phyloP scores from a whole-genome alignment of 305 asterid genomes.

The Solanum aculeatissimum region DNA sequence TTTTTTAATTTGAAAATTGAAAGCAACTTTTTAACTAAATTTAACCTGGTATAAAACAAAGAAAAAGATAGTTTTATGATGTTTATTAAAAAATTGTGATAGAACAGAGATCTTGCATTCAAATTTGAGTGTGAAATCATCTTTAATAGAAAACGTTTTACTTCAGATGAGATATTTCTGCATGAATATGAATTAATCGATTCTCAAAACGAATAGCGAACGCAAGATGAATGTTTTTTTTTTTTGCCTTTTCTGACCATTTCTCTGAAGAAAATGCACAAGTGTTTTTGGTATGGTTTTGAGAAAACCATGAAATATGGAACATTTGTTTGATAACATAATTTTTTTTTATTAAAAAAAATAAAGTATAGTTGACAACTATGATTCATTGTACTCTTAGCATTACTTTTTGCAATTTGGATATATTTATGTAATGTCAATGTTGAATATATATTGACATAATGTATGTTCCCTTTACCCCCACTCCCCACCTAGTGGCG shows the following conservation, averaged over 20 bases:
- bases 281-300: background rate
- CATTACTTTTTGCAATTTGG: background rate
- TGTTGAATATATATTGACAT: background rate
- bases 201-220: background rate
- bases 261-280: background rate
- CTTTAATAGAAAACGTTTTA: background rate
- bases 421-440: background rate
- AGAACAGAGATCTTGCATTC: fast-evolving
- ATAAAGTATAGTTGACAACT: background rate
- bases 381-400: background rate
- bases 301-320: background rate
- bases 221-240: background rate
- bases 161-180: background rate
- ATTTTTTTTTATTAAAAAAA: background rate
- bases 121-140: background rate
- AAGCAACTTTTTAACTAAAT: too few species aligned
- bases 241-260: background rate
- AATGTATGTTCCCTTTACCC: background rate
- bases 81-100: too few species aligned
- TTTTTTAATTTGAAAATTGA: too few species aligned
- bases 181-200: background rate
- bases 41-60: too few species aligned
- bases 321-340: background rate
- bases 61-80: too few species aligned
- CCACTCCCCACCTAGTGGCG: background rate